Base-by-base conservation (phyloP, 306 rosid species). In the Rosa lucieae region DNA sequence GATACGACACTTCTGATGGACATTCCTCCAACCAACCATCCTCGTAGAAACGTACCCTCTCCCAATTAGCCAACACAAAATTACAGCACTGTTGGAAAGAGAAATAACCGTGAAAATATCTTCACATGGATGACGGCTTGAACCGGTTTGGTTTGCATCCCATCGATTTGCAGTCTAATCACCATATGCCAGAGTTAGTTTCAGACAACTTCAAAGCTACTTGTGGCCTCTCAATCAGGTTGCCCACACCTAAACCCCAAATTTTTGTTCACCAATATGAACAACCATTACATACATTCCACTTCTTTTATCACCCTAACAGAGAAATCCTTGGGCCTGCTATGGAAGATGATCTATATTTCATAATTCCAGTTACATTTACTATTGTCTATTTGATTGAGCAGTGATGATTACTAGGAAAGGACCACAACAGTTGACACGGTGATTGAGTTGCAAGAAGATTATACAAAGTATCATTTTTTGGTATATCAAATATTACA, bases 321-420 rank as follows among this genome's bases (percentile, higher is more conserved):
- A 13, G 4, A 47, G 20, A 29, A 72, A 29, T 44, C 44, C 23
- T 73, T 37, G 66, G 62, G 47, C 49, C 67, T 5, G 40, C 67
- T 55, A 55, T 21, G 52, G 39, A 32, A 55, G 46, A 37, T 32
- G 12, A 44, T 17, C 32, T 35, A 20, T 8, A 18, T 29, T 58
- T 21, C 56, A 40, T 43, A 74, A 49, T 59, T 61, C 43, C 3
- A 62, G 71, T 62, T 75, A 72, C 32, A 75, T 46, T 32, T 44
- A 76, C 9, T 26, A 44, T 75, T 18, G 40, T 40, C 23, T 59
- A 66, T 58, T 12, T 29, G 48, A 46, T 56, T 7, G 3, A 56
- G 40, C n/a, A n/a, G 39, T 18, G 63, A 59, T 13, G 23, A 23
- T 14, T 6, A 14, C 21, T 7, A 35, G 42, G 68, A 59, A 37